These are phyloP conservation scores for Quercus wislizeni DNA, from an alignment of 306 rosid genomes.

Conservation along the genomic window DNA sequence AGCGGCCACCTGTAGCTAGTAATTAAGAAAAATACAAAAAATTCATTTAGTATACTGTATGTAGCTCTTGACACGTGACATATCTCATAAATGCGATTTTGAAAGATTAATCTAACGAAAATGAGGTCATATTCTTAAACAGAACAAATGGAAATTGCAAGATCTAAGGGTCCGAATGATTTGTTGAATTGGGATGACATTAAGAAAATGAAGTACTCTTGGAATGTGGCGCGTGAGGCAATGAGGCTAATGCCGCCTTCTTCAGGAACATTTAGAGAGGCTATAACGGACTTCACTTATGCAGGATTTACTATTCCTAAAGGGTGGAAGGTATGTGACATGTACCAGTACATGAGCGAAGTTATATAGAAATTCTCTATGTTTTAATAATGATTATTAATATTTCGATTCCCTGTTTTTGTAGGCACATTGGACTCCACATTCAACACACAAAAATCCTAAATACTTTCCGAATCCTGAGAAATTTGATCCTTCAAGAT, in stretches of 20 bases:
- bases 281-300: slow-evolving; percentile 22
- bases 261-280: slow-evolving; percentile 41
- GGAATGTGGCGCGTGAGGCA: slow-evolving; percentile 42
- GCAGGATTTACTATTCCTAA: slow-evolving; percentile 41
- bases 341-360: too few species aligned
- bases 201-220: slow-evolving; percentile 38
- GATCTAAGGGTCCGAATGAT: slow-evolving; percentile 8
- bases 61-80: too few species aligned
- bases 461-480: slow-evolving; percentile 29
- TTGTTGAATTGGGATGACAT: slow-evolving; percentile 36
- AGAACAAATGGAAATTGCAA: slow-evolving; percentile 31
- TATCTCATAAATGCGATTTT: too few species aligned
- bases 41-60: too few species aligned
- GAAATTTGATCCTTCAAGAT: slow-evolving; percentile 42
- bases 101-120: too few species aligned
- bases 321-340: slow-evolving; percentile 39
- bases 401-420: background rate
- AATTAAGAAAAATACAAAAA: too few species aligned
- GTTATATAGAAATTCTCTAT: too few species aligned
- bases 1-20: too few species aligned
- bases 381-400: too few species aligned
- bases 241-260: slow-evolving; percentile 43
- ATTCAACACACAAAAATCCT: slow-evolving; percentile 29
- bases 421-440: slow-evolving; percentile 35
- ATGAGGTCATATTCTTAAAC: background rate